These are phyloP conservation scores for Cladorrhinum sp. DNA, from an alignment of 2,329 filamentous ascomycete genomes.

Conservation along the genomic window DNA sequence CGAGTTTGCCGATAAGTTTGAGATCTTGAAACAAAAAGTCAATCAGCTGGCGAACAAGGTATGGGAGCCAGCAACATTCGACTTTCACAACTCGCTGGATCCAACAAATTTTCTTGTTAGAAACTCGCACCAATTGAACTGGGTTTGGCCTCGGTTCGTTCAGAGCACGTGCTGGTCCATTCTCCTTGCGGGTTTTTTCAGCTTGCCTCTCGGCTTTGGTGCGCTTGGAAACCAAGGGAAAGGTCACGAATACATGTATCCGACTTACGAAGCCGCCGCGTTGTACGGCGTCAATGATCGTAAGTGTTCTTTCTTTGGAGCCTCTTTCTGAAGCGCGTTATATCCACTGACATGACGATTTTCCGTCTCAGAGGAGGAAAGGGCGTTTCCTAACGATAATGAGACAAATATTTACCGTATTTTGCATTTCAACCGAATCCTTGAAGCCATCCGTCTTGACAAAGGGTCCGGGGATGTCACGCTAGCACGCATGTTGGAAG, in stretches of 20 bases:
- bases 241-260: background rate
- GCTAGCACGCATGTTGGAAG: background rate
- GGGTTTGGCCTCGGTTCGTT: background rate
- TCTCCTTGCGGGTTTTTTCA: background rate
- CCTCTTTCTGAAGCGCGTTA: no score
- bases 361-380: background rate
- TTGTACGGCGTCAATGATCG: background rate
- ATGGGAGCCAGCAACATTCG: background rate
- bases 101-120: background rate
- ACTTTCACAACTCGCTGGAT: background rate
- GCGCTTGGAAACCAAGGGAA: background rate
- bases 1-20: background rate
- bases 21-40: background rate
- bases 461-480: background rate
- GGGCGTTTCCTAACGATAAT: background rate
- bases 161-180: background rate
- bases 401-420: background rate
- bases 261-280: background rate
- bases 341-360: no score
- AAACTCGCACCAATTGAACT: background rate
- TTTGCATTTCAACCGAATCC: background rate
- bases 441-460: background rate
- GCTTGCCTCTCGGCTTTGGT: background rate
- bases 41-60: background rate
- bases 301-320: background rate